These are phyloP conservation scores for Moesziomyces antarcticus DNA, from an alignment of 1,284 basidiomycete species.

Conservation along the genomic window DNA sequence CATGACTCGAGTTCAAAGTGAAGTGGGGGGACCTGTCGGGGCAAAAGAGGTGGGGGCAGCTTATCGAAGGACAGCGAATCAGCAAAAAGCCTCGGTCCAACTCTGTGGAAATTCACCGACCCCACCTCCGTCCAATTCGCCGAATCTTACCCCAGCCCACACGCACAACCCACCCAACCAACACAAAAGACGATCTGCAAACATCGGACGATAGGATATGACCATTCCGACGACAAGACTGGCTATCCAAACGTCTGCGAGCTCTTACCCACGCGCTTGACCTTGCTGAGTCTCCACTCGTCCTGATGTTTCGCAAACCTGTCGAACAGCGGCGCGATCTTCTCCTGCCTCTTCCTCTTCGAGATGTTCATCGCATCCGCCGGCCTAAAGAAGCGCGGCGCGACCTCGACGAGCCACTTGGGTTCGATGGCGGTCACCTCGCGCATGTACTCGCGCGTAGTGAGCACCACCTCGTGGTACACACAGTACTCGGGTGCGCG, in stretches of 20 bases:
- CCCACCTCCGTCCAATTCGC: neutral
- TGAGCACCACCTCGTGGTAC: conserved; percentile 80
- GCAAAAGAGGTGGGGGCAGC: too few relatives aligned
- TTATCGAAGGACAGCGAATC: too few relatives aligned
- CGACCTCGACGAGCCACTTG: conserved; percentile 98
- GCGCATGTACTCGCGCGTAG: conserved; percentile 85
- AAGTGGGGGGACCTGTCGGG: too few relatives aligned
- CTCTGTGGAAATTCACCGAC: too few relatives aligned
- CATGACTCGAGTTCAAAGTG: too few relatives aligned
- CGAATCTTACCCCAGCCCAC: neutral
- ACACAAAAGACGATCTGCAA: too few relatives aligned
- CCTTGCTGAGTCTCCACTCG: conserved; percentile 53
- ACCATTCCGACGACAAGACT: too few relatives aligned
- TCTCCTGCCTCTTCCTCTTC: conserved; percentile 95
- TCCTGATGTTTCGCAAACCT: conserved; percentile 54
- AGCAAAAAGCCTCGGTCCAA: too few relatives aligned
- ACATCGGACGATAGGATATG: too few relatives aligned
- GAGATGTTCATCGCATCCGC: conserved; percentile 96
- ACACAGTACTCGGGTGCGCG: conserved; percentile 81
- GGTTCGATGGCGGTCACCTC: conserved; percentile 96
- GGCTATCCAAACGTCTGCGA: conserved; percentile 48
- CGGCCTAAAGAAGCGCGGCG: conserved; percentile 96
- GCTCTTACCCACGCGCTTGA: conserved; percentile 43
- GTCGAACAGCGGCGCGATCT: conserved; percentile 86
- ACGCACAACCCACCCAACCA: too few relatives aligned